Base-by-base conservation (phyloP, 1,139 yeast genomes). In the Saccharomyces hybrid region DNA sequence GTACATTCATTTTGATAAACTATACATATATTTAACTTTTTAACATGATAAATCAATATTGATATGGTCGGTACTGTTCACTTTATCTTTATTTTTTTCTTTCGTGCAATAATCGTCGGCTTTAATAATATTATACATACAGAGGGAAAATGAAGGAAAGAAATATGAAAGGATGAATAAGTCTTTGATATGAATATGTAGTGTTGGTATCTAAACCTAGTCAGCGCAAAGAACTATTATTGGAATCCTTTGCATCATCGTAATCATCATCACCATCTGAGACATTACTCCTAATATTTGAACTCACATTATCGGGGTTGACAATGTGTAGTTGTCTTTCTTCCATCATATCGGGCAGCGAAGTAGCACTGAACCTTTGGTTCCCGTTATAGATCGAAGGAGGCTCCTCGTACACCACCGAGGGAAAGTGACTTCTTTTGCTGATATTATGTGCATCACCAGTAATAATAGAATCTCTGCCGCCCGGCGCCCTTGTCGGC, bases 301-400 rank as follows among this genome's bases (percentile, higher is more conserved):
- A 42, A 16, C 55, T 51, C 31, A 54, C 58, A 20, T 53, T 58
- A 55, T 66, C 70, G 8, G 70, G 70, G 53, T 67, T 67, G 6
- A 63, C 70, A 23, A 67, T 64, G 42, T 65, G 62, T 52, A 67
- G 50, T 41, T 53, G 60, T 49, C 65, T 65, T 46, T 69, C 70
- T 46, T 65, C 70, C 59, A 70, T 66, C 20, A 76, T 76, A 67
- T 84, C 89, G 0, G 89, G 90, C 59, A 84, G 71, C n/a, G 87
- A 82, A 7, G 87, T 85, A 59, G 84, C 81, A 66, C 88, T 83
- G 60, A 84, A 77, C 58, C 87, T 74, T 62, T 69, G 66, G 38
- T 67, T 65, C 25, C 69, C 71, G 38, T 58, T 61, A 49, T 66
- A 67, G 16, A 59, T 53, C 48, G 57, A 55, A 5, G 70, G 68